phyloP scores from a whole-genome alignment of 495 filamentous ascomycete species.

The Bombardia bombarda region DNA sequence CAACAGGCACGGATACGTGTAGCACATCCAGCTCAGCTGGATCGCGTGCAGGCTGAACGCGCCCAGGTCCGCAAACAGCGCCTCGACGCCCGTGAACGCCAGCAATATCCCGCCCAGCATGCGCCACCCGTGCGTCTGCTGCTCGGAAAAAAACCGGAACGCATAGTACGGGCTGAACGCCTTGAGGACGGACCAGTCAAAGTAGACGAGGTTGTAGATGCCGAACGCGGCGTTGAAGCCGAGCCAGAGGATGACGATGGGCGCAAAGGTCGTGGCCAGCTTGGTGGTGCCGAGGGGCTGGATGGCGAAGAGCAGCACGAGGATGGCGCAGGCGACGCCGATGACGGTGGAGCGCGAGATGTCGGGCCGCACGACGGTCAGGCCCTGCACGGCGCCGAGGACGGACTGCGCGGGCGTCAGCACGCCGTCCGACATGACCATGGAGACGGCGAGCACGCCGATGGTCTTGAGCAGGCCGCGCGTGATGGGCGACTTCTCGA shows the following conservation, averaged over 20 bases:
- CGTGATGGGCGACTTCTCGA: slow-evolving; percentile 50
- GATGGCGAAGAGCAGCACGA: slow-evolving; percentile 59
- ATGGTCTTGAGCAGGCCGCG: slow-evolving; percentile 52
- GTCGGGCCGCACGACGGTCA: slow-evolving; percentile 39
- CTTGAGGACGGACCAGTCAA: slow-evolving; percentile 57
- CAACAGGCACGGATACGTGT: slow-evolving; percentile 59
- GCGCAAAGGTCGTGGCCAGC: slow-evolving; percentile 57
- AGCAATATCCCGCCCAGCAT: slow-evolving; percentile 63
- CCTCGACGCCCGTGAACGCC: slow-evolving; percentile 68
- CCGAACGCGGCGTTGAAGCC: slow-evolving; percentile 58
- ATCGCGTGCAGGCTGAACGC: slow-evolving; percentile 56
- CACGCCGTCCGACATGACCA: slow-evolving; percentile 62
- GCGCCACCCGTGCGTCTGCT: slow-evolving; percentile 55
- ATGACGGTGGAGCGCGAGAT: slow-evolving; percentile 50
- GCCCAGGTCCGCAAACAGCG: slow-evolving; percentile 67
- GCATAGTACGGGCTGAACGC: slow-evolving; percentile 64
- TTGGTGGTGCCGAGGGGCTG: slow-evolving; percentile 65
- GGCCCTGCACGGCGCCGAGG: slow-evolving; percentile 62
- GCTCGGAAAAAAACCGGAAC: slow-evolving; percentile 51
- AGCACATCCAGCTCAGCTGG: slow-evolving; percentile 57
- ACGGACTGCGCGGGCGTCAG: slow-evolving; percentile 65
- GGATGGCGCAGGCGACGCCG: slow-evolving; percentile 59
- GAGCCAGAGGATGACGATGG: slow-evolving; percentile 69
- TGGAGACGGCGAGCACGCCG: slow-evolving; percentile 62
- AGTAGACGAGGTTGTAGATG: slow-evolving; percentile 60